A percentile compares a stretch with the other conserved stretches of the same genome.
phyloP scores from a whole-genome alignment of 2,329 filamentous ascomycete species.

The Colletotrichum neosansevieriae region DNA sequence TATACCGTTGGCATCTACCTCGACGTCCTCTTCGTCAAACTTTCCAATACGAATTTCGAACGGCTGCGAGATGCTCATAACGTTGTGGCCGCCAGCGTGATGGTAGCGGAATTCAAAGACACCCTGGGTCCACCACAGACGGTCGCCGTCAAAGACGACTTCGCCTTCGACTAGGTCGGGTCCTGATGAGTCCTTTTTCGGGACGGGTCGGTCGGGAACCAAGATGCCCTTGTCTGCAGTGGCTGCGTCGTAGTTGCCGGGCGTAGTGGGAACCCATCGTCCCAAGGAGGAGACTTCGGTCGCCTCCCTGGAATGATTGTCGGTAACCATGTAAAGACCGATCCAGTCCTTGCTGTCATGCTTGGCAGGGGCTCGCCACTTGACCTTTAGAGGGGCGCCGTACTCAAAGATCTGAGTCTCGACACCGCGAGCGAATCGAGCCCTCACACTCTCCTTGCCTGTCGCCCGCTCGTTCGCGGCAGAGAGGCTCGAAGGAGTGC shows the following conservation, averaged over 20 bases:
- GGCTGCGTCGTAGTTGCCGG: conserved; percentile 79
- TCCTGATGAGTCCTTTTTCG: conserved; percentile 63
- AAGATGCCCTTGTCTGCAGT: conserved; percentile 83
- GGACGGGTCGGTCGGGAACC: conserved; percentile 71
- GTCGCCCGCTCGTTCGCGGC: conserved; percentile 70
- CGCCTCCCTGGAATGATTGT: conserved; percentile 87
- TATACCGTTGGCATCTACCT: conserved; percentile 68
- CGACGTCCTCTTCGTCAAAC: conserved; percentile 81
- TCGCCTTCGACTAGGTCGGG: conserved; percentile 78
- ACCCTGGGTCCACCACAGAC: conserved; percentile 96
- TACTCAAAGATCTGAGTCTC: conserved; percentile 88
- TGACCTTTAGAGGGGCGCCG: conserved; percentile 88
- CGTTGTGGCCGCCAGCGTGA: conserved; percentile 90
- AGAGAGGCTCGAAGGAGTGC: conserved; percentile 66
- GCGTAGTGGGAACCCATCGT: conserved; percentile 87
- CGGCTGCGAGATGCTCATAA: conserved; percentile 92
- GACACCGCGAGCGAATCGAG: conserved; percentile 75
- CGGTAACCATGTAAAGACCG: conserved; percentile 94
- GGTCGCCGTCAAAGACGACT: conserved; percentile 89
- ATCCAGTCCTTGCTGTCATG: conserved; percentile 96
- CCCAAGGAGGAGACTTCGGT: conserved; percentile 89
- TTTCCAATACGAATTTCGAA: conserved; percentile 89
- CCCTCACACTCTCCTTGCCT: conserved; percentile 79
- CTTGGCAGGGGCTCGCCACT: conserved; percentile 88
- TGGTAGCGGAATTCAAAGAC: conserved; percentile 98